Evolutionary conservation across 306 rosid genomes (phyloP).

Genomic region (Parietaria judaica): DNA sequence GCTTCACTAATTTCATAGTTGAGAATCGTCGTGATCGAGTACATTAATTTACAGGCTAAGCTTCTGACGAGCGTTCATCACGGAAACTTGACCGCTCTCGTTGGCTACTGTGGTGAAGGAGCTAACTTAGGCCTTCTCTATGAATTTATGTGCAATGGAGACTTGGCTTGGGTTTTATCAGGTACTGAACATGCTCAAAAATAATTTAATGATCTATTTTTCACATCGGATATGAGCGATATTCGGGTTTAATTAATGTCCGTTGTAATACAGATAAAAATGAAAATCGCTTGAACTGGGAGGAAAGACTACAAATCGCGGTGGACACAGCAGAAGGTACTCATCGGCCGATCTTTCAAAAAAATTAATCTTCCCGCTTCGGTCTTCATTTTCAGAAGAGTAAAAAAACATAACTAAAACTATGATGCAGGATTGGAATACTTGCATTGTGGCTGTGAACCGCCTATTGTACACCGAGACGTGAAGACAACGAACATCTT

Average conservation of each 20-base stretch:
- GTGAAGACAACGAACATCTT: constrained; percentile 55
- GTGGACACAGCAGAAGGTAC: constrained; percentile 53
- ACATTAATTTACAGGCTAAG: constrained; percentile 25
- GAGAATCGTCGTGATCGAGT: no score
- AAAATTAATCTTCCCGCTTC: not conserved
- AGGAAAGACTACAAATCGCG: constrained; percentile 44
- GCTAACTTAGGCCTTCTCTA: constrained; percentile 22
- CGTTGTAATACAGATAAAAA: constrained; percentile 25
- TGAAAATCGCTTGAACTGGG: constrained; percentile 38
- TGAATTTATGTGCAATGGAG: constrained; percentile 30
- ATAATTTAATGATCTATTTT: not conserved
- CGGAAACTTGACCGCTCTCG: constrained; percentile 38
- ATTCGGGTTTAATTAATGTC: not conserved
- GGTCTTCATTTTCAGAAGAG: not conserved
- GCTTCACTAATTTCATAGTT: no score
- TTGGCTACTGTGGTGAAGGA: constrained; percentile 31
- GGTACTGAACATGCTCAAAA: constrained; percentile 4
- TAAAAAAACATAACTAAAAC: not conserved
- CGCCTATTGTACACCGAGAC: constrained; percentile 62
- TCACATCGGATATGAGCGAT: not conserved
- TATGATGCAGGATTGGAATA: constrained; percentile 45
- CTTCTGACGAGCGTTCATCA: constrained; percentile 46
- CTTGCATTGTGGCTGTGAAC: constrained; percentile 43
- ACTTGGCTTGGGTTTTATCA: constrained; percentile 24
- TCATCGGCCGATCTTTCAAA: no score